Conservation (phyloP, 805 yeast species). For the Wickerhamiella vanderwaltii region DNA sequence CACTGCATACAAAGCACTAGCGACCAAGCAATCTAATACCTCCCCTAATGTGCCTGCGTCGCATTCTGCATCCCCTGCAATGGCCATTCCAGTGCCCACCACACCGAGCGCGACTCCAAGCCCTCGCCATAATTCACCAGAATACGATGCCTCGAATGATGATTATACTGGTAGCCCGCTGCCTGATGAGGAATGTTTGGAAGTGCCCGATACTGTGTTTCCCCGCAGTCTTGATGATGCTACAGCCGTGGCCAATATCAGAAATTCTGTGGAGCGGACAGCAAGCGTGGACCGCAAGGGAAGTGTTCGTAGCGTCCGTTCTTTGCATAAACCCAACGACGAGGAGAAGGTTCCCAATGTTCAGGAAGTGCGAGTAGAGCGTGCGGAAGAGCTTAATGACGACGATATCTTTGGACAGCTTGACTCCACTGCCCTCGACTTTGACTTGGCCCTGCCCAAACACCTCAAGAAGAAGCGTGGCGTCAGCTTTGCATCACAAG, state of each 20-base stretch:
- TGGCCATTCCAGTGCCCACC: neutral
- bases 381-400: neutral
- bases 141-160: slow-evolving; percentile 1
- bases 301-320: slow-evolving; percentile 17
- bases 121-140: neutral
- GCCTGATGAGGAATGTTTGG: slow-evolving; percentile 8
- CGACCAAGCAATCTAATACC: too few relatives aligned
- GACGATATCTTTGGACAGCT: slow-evolving; percentile 10
- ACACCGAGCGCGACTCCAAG: neutral
- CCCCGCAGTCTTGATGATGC: slow-evolving; percentile 25
- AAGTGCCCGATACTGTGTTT: slow-evolving; percentile 27
- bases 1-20: too few relatives aligned
- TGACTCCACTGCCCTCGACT: neutral
- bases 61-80: slow-evolving; percentile 2
- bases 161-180: neutral
- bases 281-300: slow-evolving; percentile 27
- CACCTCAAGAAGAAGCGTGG: slow-evolving; percentile 7
- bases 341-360: slow-evolving; percentile 25
- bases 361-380: slow-evolving; percentile 18
- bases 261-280: slow-evolving; percentile 27
- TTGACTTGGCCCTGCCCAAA: slow-evolving; percentile 7
- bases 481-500: slow-evolving; percentile 55
- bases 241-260: slow-evolving; percentile 25
- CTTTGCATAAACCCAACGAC: slow-evolving; percentile 9
- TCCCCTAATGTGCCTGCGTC: neutral